Conservation (phyloP, 2,329 filamentous ascomycete species). For the Domatiomyces globalis region DNA sequence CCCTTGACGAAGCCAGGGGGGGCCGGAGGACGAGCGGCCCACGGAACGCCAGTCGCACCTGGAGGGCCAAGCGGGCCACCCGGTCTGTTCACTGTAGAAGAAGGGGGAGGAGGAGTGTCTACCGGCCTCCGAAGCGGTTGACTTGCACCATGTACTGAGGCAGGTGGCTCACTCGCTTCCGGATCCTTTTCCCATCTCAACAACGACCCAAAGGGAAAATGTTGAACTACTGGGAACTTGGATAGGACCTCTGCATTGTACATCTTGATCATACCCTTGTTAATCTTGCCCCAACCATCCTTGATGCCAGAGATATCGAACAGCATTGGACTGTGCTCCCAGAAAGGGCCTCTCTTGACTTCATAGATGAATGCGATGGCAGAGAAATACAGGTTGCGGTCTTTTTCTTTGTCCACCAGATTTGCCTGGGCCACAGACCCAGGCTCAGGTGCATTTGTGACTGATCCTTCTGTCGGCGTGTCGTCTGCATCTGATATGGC, state of each 20-base stretch:
- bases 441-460: conserved; percentile 56
- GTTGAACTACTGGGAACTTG: conserved; percentile 97
- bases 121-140: conserved; percentile 32
- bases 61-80: conserved; percentile 2
- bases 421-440: conserved; percentile 50
- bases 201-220: conserved; percentile 73
- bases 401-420: conserved; percentile 52
- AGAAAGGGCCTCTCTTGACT: conserved; percentile 91
- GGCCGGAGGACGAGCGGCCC: conserved; percentile 11
- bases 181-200: conserved; percentile 63
- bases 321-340: conserved; percentile 83
- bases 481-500: conserved; percentile 50
- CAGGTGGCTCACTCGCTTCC: conserved; percentile 35
- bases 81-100: conserved; percentile 5
- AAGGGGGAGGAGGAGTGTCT: conserved; percentile 6
- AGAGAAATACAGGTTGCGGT: conserved; percentile 76
- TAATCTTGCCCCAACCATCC: conserved; percentile 96
- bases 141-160: conserved; percentile 44
- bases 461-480: conserved; percentile 66
- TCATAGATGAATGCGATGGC: conserved; percentile 95
- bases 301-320: conserved; percentile 88
- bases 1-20: conserved; percentile 18
- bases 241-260: conserved; percentile 91
- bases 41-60: conserved; percentile 16
- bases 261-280: conserved; percentile 99